Percentiles rank a stretch among this genome's conserved stretches.
phyloP scores from a whole-genome alignment of 2,329 filamentous ascomycete genomes.

The Ceratocystis ficicola region DNA sequence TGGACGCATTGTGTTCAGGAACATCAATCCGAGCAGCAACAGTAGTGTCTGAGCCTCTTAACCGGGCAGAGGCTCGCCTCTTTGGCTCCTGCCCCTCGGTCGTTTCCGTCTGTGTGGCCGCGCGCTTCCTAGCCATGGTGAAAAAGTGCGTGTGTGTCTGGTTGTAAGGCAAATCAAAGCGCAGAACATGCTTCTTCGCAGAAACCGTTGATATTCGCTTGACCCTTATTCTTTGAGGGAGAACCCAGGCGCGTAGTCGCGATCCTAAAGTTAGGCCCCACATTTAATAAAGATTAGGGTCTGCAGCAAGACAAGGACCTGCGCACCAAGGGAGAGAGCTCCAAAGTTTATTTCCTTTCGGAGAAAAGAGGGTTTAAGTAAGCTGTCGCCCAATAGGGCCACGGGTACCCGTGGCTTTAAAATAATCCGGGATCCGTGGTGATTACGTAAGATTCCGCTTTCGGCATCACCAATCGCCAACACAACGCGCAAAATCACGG shows the following conservation, averaged over 20 bases:
- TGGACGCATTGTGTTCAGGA: background rate
- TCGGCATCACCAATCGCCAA: no score
- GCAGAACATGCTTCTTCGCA: background rate
- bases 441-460: no score
- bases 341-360: background rate
- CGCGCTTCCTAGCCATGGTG: slow-evolving; percentile 19
- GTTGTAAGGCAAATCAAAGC: background rate
- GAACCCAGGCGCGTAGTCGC: background rate
- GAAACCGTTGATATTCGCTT: background rate
- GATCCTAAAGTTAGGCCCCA: background rate
- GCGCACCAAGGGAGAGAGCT: background rate
- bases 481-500: no score
- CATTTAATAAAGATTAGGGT: slow-evolving; percentile 3
- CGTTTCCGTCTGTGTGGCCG: slow-evolving; percentile 2
- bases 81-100: slow-evolving; percentile 17
- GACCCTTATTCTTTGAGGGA: background rate
- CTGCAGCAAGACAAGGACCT: background rate
- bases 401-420: no score
- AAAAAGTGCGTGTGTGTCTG: background rate
- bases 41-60: slow-evolving; percentile 6
- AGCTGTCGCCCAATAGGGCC: background rate
- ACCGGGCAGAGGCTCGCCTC: slow-evolving; percentile 16
- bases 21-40: background rate
- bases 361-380: background rate
- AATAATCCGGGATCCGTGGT: no score